Evolutionary conservation across 441 rosid species (phyloP).

Genomic region (Raphanus hybrid): DNA sequence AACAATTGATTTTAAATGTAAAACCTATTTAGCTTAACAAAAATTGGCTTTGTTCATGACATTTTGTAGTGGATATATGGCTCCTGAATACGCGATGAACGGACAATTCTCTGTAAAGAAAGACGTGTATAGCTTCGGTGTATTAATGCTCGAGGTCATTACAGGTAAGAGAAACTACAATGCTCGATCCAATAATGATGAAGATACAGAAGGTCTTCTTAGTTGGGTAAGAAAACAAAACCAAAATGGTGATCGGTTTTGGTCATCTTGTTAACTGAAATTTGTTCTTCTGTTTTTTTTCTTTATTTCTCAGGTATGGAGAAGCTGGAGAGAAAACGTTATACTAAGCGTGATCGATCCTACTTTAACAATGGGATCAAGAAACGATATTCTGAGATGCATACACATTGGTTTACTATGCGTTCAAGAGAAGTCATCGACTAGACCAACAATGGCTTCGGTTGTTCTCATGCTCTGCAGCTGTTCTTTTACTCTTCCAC

Average conservation of each 20-base stretch:
- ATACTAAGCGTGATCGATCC: constrained; percentile 48
- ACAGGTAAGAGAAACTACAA: not conserved
- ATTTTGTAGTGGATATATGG: not conserved
- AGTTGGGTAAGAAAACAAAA: constrained; percentile 48
- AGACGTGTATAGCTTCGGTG: not conserved
- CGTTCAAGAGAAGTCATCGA: not conserved
- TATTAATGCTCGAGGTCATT: not conserved
- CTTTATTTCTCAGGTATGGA: constrained; percentile 44
- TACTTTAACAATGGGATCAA: constrained; percentile 37
- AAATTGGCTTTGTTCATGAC: not conserved
- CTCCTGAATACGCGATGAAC: not conserved
- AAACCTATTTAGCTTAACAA: too few relatives aligned
- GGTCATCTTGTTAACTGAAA: not conserved
- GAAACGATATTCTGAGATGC: constrained; percentile 50
- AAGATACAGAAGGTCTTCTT: constrained; percentile 31
- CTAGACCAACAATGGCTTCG: not conserved
- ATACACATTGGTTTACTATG: not conserved
- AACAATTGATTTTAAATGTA: too few relatives aligned
- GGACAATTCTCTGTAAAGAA: not conserved
- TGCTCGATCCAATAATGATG: not conserved
- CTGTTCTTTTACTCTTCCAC: not conserved
- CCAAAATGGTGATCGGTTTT: not conserved
- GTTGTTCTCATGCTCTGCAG: not conserved
- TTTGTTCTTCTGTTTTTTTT: not conserved
- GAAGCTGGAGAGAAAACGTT: constrained; percentile 49